These are phyloP conservation scores for Colletotrichum navitas DNA, from an alignment of 2,329 filamentous ascomycete genomes.

Conservation along the genomic window DNA sequence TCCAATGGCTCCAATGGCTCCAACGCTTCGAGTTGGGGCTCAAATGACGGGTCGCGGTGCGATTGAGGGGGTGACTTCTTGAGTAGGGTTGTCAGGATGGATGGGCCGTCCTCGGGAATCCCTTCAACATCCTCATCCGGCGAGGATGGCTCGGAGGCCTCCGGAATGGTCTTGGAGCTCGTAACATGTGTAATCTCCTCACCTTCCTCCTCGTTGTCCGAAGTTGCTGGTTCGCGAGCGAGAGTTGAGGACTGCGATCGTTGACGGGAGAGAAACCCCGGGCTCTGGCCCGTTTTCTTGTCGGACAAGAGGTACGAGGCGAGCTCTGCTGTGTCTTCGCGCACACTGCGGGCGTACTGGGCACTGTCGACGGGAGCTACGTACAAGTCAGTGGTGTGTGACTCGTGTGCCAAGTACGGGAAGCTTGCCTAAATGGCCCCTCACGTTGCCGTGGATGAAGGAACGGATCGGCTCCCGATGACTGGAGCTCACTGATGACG, in stretches of 20 bases:
- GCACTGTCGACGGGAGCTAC: conserved; percentile 72
- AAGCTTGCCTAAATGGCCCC: conserved; percentile 68
- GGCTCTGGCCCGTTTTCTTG: conserved; percentile 59
- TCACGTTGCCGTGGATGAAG: conserved; percentile 75
- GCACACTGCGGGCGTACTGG: conserved; percentile 82
- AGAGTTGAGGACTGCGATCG: conserved; percentile 52
- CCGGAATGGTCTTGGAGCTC: conserved; percentile 67
- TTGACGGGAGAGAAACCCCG: conserved; percentile 60
- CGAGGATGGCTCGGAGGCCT: conserved; percentile 70
- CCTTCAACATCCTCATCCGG: conserved; percentile 52
- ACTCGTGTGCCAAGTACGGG: conserved; percentile 4
- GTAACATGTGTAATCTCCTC: conserved; percentile 38
- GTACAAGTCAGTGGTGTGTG: conserved; percentile 7
- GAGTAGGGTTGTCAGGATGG: conserved; percentile 64
- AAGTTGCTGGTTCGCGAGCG: conserved; percentile 45
- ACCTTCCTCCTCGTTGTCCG: conserved; percentile 46
- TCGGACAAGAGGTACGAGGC: conserved; percentile 84
- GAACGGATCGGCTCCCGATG: conserved; percentile 78
- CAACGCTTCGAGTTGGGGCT: conserved; percentile 43
- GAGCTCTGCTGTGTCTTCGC: conserved; percentile 88
- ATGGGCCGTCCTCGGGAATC: conserved; percentile 53
- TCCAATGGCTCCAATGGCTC: conserved; percentile 40
- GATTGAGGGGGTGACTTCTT: conserved; percentile 62
- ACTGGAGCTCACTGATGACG: conserved; percentile 52
- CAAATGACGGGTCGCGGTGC: conserved; percentile 45